Percentiles rank a stretch among this genome's conserved stretches.
Evolutionary conservation across 2,329 filamentous ascomycete genomes (phyloP).

Genomic region (Ceratocystis ficicola): DNA sequence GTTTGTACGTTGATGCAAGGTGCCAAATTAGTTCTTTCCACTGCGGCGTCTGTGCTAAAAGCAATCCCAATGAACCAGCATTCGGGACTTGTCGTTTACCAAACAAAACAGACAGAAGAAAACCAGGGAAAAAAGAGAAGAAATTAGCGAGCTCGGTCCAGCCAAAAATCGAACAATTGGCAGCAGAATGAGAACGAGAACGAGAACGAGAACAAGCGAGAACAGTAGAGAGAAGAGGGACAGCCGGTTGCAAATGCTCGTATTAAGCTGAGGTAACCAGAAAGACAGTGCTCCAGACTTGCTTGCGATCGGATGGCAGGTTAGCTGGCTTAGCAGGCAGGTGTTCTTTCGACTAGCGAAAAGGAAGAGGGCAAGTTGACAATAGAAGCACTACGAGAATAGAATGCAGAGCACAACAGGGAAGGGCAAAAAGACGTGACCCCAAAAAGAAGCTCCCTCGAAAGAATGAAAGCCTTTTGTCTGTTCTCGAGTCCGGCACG

Average conservation of each 20-base stretch:
- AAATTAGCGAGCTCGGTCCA: background rate
- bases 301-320: no score
- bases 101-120: background rate
- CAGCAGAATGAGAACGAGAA: background rate
- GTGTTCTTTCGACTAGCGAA: background rate
- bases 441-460: background rate
- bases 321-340: background rate
- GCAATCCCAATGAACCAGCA: background rate
- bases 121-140: background rate
- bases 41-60: conserved; percentile 11
- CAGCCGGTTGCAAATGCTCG: no score
- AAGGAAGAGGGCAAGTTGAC: background rate
- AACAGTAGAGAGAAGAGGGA: background rate
- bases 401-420: background rate
- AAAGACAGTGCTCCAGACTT: no score
- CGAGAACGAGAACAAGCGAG: background rate
- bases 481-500: background rate
- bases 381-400: background rate
- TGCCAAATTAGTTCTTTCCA: conserved; percentile 11
- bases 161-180: background rate
- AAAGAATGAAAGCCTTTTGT: background rate
- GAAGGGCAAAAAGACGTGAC: background rate
- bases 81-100: conserved; percentile 9
- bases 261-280: no score
- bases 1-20: background rate